Percentiles rank a stretch among this genome's conserved stretches.
These are phyloP conservation scores for Phytopythium boreale DNA, from an alignment of 352 stramenopile genomes.

Conservation along the genomic window DNA sequence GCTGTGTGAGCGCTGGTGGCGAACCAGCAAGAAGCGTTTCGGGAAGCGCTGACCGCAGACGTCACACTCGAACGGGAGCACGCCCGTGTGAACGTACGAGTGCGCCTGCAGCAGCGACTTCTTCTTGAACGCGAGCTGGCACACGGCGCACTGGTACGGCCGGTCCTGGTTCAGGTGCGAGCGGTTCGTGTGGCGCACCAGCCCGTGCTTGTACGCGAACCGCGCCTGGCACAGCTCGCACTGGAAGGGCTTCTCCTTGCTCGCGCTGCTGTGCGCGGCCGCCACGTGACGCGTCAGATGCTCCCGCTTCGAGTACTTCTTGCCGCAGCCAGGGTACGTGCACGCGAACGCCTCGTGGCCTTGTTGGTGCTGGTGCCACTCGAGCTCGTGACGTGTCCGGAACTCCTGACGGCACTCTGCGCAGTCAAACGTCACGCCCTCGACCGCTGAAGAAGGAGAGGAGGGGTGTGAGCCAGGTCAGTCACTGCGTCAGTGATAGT, in stretches of 20 bases:
- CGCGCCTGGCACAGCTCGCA: constrained; percentile 53
- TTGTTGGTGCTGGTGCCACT: constrained; percentile 14
- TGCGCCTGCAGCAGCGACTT: constrained; percentile 76
- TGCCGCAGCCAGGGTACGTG: constrained; percentile 31
- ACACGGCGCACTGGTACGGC: constrained; percentile 60
- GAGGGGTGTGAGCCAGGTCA: too few relatives aligned
- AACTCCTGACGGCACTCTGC: constrained; percentile 11
- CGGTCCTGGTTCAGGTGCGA: constrained; percentile 48
- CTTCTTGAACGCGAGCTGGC: constrained; percentile 75
- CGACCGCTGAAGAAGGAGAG: not conserved
- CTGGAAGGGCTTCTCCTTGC: constrained; percentile 41
- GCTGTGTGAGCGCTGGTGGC: constrained; percentile 44
- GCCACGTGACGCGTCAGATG: constrained; percentile 55
- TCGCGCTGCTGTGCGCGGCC: constrained; percentile 31
- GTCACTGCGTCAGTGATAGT: too few relatives aligned
- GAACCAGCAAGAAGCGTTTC: constrained; percentile 55
- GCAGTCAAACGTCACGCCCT: constrained; percentile 2
- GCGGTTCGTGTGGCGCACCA: constrained; percentile 47
- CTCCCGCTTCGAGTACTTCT: constrained; percentile 62
- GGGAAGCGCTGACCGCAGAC: constrained; percentile 56
- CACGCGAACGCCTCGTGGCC: constrained; percentile 39
- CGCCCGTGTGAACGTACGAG: constrained; percentile 71
- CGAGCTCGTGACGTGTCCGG: constrained; percentile 26
- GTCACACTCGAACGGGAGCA: constrained; percentile 67
- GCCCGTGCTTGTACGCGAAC: constrained; percentile 71